Conservation (phyloP, 371 early-diverging fungal species). For the Thermomucor indicae-seudaticae region DNA sequence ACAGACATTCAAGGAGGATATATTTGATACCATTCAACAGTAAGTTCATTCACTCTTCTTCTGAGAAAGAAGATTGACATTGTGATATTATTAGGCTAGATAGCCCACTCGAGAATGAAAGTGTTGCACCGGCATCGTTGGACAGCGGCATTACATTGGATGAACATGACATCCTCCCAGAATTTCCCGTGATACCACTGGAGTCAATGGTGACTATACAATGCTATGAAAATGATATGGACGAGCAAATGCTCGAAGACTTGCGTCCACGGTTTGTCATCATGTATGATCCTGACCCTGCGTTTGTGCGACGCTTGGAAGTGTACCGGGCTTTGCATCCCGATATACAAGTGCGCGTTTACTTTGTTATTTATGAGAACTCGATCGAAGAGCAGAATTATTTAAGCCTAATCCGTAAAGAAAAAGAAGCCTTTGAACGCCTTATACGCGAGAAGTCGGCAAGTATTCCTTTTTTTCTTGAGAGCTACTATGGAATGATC, state of each 20-base stretch:
- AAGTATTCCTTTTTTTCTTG: constrained; percentile 11
- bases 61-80: neutral
- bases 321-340: constrained; percentile 69
- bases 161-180: constrained; percentile 29
- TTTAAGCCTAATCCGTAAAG: constrained; percentile 76
- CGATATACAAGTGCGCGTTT: constrained; percentile 62
- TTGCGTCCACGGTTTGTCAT: constrained; percentile 79
- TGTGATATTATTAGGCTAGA: constrained; percentile 7
- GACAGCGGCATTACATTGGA: constrained; percentile 2
- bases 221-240: constrained; percentile 53
- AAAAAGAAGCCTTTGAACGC: constrained; percentile 93
- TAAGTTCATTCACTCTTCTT: neutral
- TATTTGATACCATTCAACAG: constrained; percentile 14
- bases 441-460: constrained; percentile 89
- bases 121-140: neutral
- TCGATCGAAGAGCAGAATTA: constrained; percentile 96
- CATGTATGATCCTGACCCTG: constrained; percentile 87
- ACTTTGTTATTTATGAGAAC: constrained; percentile 90
- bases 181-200: constrained; percentile 27
- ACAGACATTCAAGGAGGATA: constrained; percentile 25
- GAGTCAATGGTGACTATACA: constrained; percentile 53
- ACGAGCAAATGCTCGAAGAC: constrained; percentile 56
- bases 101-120: neutral
- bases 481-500: no score
- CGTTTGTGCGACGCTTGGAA: constrained; percentile 86